Evolutionary conservation across 2,329 filamentous ascomycete genomes (phyloP).

Genomic region (Diaporthe batatas): DNA sequence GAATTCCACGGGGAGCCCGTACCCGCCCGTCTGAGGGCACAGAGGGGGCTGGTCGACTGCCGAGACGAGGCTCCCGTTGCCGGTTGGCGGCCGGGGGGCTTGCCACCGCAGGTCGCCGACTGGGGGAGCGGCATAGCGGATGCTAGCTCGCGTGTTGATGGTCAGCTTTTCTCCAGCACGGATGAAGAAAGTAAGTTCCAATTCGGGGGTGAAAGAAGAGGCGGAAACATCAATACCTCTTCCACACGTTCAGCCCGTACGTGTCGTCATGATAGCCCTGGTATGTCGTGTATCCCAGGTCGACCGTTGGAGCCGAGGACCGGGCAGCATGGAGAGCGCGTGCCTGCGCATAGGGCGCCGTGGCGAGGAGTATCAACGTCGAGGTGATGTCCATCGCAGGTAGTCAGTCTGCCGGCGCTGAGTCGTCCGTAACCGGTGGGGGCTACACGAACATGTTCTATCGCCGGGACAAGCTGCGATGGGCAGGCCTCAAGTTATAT

Average conservation of each 20-base stretch:
- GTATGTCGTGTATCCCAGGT: conserved; percentile 16
- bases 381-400: neutral
- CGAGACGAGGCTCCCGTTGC: conserved; percentile 42
- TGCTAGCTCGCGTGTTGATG: conserved; percentile 37
- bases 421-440: neutral
- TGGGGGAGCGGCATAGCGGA: conserved; percentile 49
- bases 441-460: neutral
- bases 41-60: conserved; percentile 48
- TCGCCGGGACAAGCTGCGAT: neutral
- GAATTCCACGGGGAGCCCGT: conserved; percentile 46
- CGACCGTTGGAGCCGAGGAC: conserved; percentile 4
- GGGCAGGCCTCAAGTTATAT: conserved; percentile 4
- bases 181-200: neutral
- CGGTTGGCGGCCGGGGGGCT: conserved; percentile 45
- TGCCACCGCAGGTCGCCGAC: conserved; percentile 48
- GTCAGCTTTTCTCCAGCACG: neutral
- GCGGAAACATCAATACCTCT: neutral
- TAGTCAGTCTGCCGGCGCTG: neutral
- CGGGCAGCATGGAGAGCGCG: neutral
- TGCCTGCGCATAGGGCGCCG: neutral
- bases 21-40: conserved; percentile 49
- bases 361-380: conserved; percentile 16
- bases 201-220: too few species aligned
- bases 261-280: conserved; percentile 20
- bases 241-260: conserved; percentile 22